Base-by-base conservation (phyloP, 2,329 filamentous ascomycete genomes). In the Bisporella sp. region DNA sequence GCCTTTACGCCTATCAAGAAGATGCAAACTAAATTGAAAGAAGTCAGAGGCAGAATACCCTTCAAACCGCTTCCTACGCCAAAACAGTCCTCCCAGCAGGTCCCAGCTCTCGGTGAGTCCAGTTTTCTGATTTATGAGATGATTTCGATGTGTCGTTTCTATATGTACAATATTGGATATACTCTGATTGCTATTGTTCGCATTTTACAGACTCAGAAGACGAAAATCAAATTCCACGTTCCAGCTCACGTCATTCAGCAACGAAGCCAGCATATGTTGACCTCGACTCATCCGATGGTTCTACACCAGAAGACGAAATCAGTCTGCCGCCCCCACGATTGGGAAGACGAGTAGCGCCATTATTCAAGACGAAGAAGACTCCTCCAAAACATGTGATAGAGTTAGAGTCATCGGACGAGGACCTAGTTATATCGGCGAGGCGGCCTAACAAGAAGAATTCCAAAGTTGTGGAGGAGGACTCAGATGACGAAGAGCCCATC, bases 41-140 rank as follows among this genome's bases (percentile, higher is more conserved):
- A 29, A 6, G 37, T 41, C 41, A 21, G 33, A 53, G 50, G 51
- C 30, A 55, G 51, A 9, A 33, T 54, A 2, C 46, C 48, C 9
- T 60, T 58, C 35, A 57, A 54, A 32, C 31, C 50, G 7, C 41
- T 57, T 9, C 58, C 59, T 13, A 59, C 57, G 4, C 58, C 60
- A 12, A 44, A 31, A 30, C 59, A 60, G 48, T 58, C 56, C 31
- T 60, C 57, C 1, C 57, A 60, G 46, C 35, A 37, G 35, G 2
- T 8, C 35, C 2, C 35, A 9, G 21, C 28, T 5, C 42, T 41
- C 13, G n/a, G 31, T 9, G 41, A 31, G 13, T 31, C 31, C 5
- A 32, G 39, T 12, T 6, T 28, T 28, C 41, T 46, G 5, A 9
- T 11, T 12, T 47, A 46, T 48, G 44, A 39, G 47, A 41, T 39